These are phyloP conservation scores for Fusarium udum DNA, from an alignment of 2,329 filamentous ascomycete species.

Conservation along the genomic window DNA sequence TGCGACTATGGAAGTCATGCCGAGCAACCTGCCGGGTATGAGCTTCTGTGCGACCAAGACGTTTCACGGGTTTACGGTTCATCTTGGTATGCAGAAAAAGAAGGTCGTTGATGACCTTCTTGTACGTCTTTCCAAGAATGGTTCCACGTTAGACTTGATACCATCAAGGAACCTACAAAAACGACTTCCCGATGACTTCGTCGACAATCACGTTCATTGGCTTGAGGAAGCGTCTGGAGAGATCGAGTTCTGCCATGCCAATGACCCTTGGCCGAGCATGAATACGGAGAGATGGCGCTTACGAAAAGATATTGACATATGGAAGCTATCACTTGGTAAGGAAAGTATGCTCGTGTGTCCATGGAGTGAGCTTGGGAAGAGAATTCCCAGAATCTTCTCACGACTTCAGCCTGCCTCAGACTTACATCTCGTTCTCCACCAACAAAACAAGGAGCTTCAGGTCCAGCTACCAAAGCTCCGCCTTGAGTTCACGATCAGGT, in stretches of 20 bases:
- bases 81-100: constrained; percentile 45
- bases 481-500: constrained; percentile 10
- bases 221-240: constrained; percentile 43
- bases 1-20: constrained; percentile 29
- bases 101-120: constrained; percentile 47
- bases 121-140: constrained; percentile 41
- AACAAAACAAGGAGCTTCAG: not conserved
- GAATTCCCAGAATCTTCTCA: not conserved
- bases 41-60: constrained; percentile 50
- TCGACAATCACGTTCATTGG: constrained; percentile 59
- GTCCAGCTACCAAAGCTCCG: constrained; percentile 37
- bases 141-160: constrained; percentile 43
- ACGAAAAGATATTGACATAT: constrained; percentile 26
- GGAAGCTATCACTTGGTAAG: not conserved
- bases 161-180: constrained; percentile 44
- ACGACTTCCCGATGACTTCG: constrained; percentile 49
- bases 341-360: not conserved
- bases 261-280: constrained; percentile 41
- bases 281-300: constrained; percentile 33
- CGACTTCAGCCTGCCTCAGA: constrained; percentile 5
- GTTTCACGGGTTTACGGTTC: constrained; percentile 34
- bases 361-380: not conserved
- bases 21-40: constrained; percentile 44
- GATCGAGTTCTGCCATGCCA: constrained; percentile 48
- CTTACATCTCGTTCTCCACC: constrained; percentile 9